Evolutionary conservation across 2,329 filamentous ascomycete species (phyloP), one percentile per base, ranked within the genome.

Genomic region (Sporothrix globosa): DNA sequence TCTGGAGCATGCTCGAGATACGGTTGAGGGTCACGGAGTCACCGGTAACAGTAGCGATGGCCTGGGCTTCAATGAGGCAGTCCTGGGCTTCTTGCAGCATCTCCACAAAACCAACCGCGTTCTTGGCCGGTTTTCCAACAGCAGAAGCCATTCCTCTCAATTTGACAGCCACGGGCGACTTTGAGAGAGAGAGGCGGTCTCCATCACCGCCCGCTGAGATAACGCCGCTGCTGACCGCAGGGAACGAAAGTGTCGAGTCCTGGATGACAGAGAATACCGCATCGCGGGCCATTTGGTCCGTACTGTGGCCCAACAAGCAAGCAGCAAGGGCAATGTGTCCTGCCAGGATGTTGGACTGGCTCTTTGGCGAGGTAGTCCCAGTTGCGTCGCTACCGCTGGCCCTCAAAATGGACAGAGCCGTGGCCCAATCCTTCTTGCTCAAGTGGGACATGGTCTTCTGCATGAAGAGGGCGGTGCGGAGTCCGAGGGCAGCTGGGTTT

Each of bases 181-280:
- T 81, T 4, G 74, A 73, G 4, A 79, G 71, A 2, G 80, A 80
- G 27, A 77, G 73, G 41, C 79, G 78, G 56, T 83, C 80, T n/a
- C 81, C 81, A 46, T 85, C 85, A 34, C 80, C 75, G 39, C 74
- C 71, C 19, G 76, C 71, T 0, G 34, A n/a, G 13, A 14, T 6
- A 14, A 17, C 66, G 13, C 71, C 69, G 72, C 80, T 77, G 30
- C 82, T 81, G 50, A 95, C 83, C 0, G 92, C 89, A 1, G 94
- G 93, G 72, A 95, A 91, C 0, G 93, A 96, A 34, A 97, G 89
- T 0, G 93, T 97, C 0, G 96, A 97, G 76, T 99, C 96, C 60
- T 95, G 92, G 19, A 98, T 86, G 11, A 95, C 91, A 21, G 92
- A 96, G 78, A 95, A 96, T 3, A 96, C 91, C 2, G 94, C 90